Evolutionary conservation across 1,284 basidiomycete species (phyloP).

Genomic region (Moesziomyces sp.): DNA sequence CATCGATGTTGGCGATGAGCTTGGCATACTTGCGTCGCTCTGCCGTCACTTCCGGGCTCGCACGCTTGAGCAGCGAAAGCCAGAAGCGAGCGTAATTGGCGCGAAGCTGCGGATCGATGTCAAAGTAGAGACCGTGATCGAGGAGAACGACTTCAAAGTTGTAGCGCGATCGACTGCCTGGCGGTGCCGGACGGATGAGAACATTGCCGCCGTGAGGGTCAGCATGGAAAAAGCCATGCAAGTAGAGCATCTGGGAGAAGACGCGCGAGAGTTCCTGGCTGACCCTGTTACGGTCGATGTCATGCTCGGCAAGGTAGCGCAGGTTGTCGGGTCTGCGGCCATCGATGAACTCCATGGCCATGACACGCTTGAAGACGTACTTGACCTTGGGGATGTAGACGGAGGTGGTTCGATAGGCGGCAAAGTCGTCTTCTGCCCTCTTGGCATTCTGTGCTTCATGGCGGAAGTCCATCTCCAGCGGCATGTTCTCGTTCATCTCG

Average conservation of each 20-base stretch:
- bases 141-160: conserved; percentile 67
- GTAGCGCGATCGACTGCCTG: conserved; percentile 58
- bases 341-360: conserved; percentile 90
- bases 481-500: conserved; percentile 75
- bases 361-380: conserved; percentile 82
- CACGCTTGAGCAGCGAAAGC: conserved; percentile 61
- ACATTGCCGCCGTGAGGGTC: conserved; percentile 77
- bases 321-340: conserved; percentile 91
- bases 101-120: conserved; percentile 63
- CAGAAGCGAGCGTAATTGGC: conserved; percentile 67
- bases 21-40: conserved; percentile 63
- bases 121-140: conserved; percentile 67
- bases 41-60: conserved; percentile 55
- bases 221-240: conserved; percentile 78
- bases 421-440: conserved; percentile 80
- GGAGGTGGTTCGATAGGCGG: conserved; percentile 69
- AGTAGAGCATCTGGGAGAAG: conserved; percentile 95
- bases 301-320: conserved; percentile 81
- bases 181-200: conserved; percentile 74
- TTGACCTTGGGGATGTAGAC: conserved; percentile 91
- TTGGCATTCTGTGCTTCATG: conserved; percentile 89
- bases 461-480: conserved; percentile 92
- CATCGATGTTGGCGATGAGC: conserved; percentile 64
- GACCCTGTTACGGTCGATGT: conserved; percentile 93
- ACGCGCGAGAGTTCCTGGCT: conserved; percentile 79